Base-by-base conservation (phyloP, 164 flowering plant genomes). In the Vitis labrusca region DNA sequence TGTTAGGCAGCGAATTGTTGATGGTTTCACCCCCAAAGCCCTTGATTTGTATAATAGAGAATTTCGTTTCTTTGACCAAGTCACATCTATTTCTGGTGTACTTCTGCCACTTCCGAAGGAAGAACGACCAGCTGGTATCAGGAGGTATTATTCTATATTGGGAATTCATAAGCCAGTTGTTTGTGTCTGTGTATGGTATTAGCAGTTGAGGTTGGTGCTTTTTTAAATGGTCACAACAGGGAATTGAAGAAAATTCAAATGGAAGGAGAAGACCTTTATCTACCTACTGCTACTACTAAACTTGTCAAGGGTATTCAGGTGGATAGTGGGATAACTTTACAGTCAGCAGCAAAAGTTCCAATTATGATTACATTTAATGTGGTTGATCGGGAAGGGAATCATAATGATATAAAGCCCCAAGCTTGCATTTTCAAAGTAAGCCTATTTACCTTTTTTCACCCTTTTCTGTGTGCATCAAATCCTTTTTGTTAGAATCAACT, bases 341-440 rank as follows among this genome's bases (percentile, higher is more conserved):
- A 96, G 69, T 96, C 99, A 54, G 99, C 99, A 13, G 99, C 99
- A 17, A 96, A 93, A 86, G 99, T 96, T 74, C 99, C 99, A 65
- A 96, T 96, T 32, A 91, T 91, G 99, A 88, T 96, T 62, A 91
- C 99, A 69, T 96, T 96, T 82, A 81, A 96, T 79, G 99, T 95
- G 73, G 89, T 83, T 64, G 98, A 95, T 77, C 80, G 88, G 56
- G 85, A 87, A 76, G 98, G 98, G 59, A 88, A 93, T 72, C 82
- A 9, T 13, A 80, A 84, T 70, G 83, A 84, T 67, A 48, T 87
- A 67, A 89, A 84, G 74, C 98, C 98, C 61, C 99, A 93, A 83
- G 99, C 97, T 67, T 95, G 99, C 80, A 95, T 95, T 73, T 95
- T 95, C 84, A 95, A 95, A 94, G 99, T 94, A 80, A 32, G 17